Base-by-base conservation (phyloP, 805 yeast species). In the Wickerhamiella galacta region DNA sequence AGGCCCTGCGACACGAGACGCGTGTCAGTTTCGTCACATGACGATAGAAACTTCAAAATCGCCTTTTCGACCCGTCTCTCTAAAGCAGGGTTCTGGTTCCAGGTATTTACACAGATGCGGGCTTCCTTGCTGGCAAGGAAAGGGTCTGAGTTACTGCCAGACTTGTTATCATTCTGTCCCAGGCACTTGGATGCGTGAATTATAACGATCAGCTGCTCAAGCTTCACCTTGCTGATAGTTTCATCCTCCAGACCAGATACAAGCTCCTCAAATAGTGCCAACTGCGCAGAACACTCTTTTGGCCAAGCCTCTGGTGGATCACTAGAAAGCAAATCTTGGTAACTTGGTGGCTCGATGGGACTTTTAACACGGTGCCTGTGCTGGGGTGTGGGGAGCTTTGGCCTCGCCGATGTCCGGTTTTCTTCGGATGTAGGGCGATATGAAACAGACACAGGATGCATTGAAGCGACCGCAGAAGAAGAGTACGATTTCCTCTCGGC, bases 221-320 rank as follows among this genome's bases (percentile, higher is more conserved):
- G 39, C 14, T 46, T 50, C 20, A 42, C 41, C 4, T 44, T 27
- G 19, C 36, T 41, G 19, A 46, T 42, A 4, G 41, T 32, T 17
- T 31, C 18, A 2, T 32, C 25, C 16, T 42, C 39, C 14, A 48
- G 35, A 25, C 34, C 37, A 9, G 32, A 12, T 3, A 43, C 30
- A 3, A 46, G 41, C 5, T 33, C 18, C 15, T 38, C 41, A 21
- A 42, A 41, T 20, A 46, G 33, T 4, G 22, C n/a, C 8, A 29
- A 21, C 16, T 35, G 23, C 6, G 19, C 38, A 3, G 24, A 23
- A 11, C 17, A 25, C 8, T 11, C 8, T 4, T 19, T 20, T 8
- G 40, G 35, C 16, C 34, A 25, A 11, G 14, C 32, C 16, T 23
- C 10, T 9, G 17, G 25, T 6, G 31, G 21, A 4, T 20, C 9